A percentile compares a stretch with the other conserved stretches of the same genome.
Evolutionary conservation across 805 yeast species (phyloP).

Genomic region (Starmerella vitae): DNA sequence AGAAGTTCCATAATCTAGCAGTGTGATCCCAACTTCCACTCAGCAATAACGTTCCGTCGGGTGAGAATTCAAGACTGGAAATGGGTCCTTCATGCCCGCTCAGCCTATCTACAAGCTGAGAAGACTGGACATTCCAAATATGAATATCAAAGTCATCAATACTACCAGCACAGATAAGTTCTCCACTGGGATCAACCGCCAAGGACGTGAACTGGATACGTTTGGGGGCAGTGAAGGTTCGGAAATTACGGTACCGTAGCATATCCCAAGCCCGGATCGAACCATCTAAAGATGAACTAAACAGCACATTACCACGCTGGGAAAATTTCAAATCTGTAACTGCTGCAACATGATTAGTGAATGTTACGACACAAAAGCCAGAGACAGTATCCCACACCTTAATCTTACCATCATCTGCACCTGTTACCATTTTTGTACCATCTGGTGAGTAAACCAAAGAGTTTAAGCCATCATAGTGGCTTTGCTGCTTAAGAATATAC

Average conservation of each 20-base stretch:
- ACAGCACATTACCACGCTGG: constrained; percentile 77
- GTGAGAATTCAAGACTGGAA: constrained; percentile 78
- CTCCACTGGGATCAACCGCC: constrained; percentile 96
- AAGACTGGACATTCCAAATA: constrained; percentile 95
- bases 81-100: constrained; percentile 95
- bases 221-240: constrained; percentile 85
- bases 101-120: constrained; percentile 74
- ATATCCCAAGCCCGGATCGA: constrained; percentile 97
- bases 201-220: constrained; percentile 75
- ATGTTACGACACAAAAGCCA: constrained; percentile 86
- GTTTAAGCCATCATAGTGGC: constrained; percentile 86
- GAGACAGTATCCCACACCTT: constrained; percentile 91
- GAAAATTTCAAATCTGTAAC: constrained; percentile 83
- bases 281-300: constrained; percentile 87
- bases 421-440: constrained; percentile 83
- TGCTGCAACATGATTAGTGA: constrained; percentile 78
- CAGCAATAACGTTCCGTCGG: constrained; percentile 59
- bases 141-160: constrained; percentile 78
- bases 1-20: constrained; percentile 82
- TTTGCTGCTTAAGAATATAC: constrained; percentile 88
- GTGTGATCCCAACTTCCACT: constrained; percentile 96
- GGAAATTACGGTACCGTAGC: constrained; percentile 79
- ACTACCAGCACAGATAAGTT: constrained; percentile 90
- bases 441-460: constrained; percentile 83
- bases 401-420: constrained; percentile 91